Percentiles rank a stretch among this genome's conserved stretches.
Conservation (phyloP, 768 basidiomycete species). For the Rhodotorula toruloides region DNA sequence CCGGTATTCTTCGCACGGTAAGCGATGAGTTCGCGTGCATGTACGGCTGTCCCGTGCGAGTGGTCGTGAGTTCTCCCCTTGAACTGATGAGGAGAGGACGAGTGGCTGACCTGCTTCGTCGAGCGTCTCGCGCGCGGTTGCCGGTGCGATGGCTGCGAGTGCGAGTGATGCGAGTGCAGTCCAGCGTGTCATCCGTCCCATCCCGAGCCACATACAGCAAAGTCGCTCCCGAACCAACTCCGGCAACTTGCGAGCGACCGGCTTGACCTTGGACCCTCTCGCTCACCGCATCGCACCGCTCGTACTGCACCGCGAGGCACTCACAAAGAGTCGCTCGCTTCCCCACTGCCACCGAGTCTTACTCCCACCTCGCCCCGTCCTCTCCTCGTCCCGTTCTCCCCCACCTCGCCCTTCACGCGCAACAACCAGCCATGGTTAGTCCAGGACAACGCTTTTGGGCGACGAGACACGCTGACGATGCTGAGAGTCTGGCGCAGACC, state of each 20-base stretch:
- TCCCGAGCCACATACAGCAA: too few species aligned
- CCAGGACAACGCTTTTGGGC: neutral
- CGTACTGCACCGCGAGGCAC: too few species aligned
- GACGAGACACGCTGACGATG: neutral
- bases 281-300: neutral
- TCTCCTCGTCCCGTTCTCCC: neutral
- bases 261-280: too few species aligned
- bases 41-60: slow-evolving; percentile 22
- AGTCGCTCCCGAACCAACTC: too few species aligned
- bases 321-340: too few species aligned
- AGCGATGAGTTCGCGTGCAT: slow-evolving; percentile 34
- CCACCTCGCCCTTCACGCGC: too few species aligned
- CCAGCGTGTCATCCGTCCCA: slow-evolving; percentile 1
- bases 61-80: neutral
- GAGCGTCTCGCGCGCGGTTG: slow-evolving; percentile 23
- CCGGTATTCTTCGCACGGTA: slow-evolving; percentile 26
- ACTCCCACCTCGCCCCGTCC: neutral
- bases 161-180: neutral
- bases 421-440: neutral
- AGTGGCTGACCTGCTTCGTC: slow-evolving; percentile 31
- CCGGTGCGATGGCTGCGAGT: neutral
- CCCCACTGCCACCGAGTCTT: neutral
- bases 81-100: neutral
- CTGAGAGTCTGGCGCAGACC: slow-evolving; percentile 16
- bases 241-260: neutral